These are phyloP conservation scores for Trichoderma sp. DNA, from an alignment of 2,329 filamentous ascomycete genomes.

Conservation along the genomic window DNA sequence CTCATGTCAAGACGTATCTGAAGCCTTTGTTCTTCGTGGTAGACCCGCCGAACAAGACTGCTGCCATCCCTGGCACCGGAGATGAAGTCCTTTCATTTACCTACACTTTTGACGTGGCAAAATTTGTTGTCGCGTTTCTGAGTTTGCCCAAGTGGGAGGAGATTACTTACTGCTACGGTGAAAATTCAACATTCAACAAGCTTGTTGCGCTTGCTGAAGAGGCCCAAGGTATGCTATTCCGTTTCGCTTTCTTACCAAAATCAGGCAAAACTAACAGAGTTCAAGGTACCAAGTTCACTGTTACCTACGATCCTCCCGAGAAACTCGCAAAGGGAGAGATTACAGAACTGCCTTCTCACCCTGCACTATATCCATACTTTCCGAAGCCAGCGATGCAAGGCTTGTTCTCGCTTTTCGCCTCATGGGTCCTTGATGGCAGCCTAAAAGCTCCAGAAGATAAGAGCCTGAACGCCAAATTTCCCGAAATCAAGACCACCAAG, in stretches of 20 bases:
- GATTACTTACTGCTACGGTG: background rate
- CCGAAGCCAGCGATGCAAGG: background rate
- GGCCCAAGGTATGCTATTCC: background rate
- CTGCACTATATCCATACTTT: background rate
- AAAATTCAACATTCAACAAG: background rate
- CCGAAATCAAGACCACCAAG: slow-evolving; percentile 7
- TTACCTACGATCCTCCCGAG: background rate
- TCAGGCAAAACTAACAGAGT: background rate
- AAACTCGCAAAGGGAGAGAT: slow-evolving; percentile 5
- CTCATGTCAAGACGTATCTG: background rate
- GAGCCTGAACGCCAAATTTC: slow-evolving; percentile 10
- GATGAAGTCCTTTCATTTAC: background rate
- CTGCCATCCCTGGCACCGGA: slow-evolving; percentile 1
- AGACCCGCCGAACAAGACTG: background rate
- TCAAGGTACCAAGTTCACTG: slow-evolving; percentile 2
- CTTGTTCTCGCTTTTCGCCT: background rate
- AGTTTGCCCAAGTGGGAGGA: slow-evolving; percentile 7
- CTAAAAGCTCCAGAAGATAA: background rate
- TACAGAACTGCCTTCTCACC: slow-evolving; percentile 5
- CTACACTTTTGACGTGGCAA: slow-evolving; percentile 3
- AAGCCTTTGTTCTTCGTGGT: background rate
- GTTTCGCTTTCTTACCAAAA: rapidly evolving
- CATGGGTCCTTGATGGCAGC: background rate
- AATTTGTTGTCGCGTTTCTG: background rate
- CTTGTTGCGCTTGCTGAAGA: background rate